Evolutionary conservation across 2,329 filamentous ascomycete genomes (phyloP).

Genomic region (Monosporascus sp.): DNA sequence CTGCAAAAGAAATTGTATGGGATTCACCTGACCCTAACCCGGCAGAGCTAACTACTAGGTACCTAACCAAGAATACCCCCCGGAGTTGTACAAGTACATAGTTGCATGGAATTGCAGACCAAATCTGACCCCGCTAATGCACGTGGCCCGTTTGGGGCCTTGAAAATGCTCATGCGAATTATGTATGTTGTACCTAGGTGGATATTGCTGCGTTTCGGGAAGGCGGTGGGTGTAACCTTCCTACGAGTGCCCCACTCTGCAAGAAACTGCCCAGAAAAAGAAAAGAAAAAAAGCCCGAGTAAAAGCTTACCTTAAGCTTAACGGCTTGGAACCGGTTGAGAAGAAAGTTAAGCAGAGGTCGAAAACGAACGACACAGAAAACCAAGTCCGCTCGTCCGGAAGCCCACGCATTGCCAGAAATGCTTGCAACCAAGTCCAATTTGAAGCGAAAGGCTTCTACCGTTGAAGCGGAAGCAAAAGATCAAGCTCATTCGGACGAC

Average conservation of each 20-base stretch:
- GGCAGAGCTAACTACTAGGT: too few relatives aligned
- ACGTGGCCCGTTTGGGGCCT: too few relatives aligned
- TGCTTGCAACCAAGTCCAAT: slow-evolving; percentile 36
- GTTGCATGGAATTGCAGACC: too few relatives aligned
- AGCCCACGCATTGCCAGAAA: slow-evolving; percentile 15
- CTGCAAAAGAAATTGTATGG: too few relatives aligned
- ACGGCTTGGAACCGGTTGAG: neutral
- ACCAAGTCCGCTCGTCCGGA: too few relatives aligned
- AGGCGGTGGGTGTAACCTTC: neutral
- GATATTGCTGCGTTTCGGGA: neutral
- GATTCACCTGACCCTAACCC: too few relatives aligned
- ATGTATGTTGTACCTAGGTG: neutral
- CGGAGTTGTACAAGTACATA: too few relatives aligned
- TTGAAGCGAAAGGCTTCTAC: slow-evolving; percentile 63
- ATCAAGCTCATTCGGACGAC: slow-evolving; percentile 52
- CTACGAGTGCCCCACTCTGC: neutral
- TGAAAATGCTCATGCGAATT: too few relatives aligned
- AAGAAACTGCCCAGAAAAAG: neutral
- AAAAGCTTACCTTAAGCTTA: too few relatives aligned
- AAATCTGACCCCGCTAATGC: too few relatives aligned
- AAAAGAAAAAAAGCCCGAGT: too few relatives aligned
- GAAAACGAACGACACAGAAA: neutral
- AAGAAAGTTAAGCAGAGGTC: neutral
- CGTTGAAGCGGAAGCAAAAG: slow-evolving; percentile 42
- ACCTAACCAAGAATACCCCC: too few relatives aligned